Evolutionary conservation across 331 rosid genomes (phyloP).

Genomic region (Pyrus hybrid): DNA sequence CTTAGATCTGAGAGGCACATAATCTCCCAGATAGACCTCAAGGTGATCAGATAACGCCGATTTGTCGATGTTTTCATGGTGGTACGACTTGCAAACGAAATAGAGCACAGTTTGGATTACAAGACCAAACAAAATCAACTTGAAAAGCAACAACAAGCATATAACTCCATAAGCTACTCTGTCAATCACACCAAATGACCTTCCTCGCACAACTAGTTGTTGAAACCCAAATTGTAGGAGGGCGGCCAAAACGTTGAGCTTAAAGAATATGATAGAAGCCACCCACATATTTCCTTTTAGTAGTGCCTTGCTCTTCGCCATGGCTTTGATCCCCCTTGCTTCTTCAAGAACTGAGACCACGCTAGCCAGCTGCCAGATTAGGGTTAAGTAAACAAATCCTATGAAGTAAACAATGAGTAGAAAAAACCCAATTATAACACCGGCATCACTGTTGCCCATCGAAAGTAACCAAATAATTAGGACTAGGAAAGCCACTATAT

Average conservation of each 20-base stretch:
- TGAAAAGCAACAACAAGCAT: slow-evolving; percentile 31
- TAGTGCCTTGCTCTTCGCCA: slow-evolving; percentile 52
- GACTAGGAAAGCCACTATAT: slow-evolving; percentile 8
- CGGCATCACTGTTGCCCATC: rapidly evolving
- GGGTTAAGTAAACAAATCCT: slow-evolving; percentile 41
- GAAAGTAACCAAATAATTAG: not conserved
- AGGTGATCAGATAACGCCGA: slow-evolving; percentile 69
- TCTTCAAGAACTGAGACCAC: slow-evolving; percentile 70
- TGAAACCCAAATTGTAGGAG: slow-evolving; percentile 30
- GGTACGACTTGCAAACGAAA: slow-evolving; percentile 79
- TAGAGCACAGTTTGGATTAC: slow-evolving; percentile 64
- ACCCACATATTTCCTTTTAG: slow-evolving; percentile 55
- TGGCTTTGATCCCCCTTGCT: slow-evolving; percentile 45
- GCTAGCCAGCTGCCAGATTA: slow-evolving; percentile 56
- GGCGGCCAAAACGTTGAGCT: not conserved
- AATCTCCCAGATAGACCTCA: slow-evolving; percentile 56
- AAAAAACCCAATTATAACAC: not conserved
- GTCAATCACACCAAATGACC: slow-evolving; percentile 12
- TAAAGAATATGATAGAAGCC: slow-evolving; percentile 22
- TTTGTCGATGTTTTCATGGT: slow-evolving; percentile 81
- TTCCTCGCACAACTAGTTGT: slow-evolving; percentile 37
- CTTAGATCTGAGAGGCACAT: slow-evolving; percentile 54
- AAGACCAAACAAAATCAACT: slow-evolving; percentile 37
- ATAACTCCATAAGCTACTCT: slow-evolving; percentile 35
- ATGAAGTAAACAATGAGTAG: slow-evolving; percentile 2